Conservation (phyloP, 2,329 filamentous ascomycete genomes). For the Fusarium drepaniforme region DNA sequence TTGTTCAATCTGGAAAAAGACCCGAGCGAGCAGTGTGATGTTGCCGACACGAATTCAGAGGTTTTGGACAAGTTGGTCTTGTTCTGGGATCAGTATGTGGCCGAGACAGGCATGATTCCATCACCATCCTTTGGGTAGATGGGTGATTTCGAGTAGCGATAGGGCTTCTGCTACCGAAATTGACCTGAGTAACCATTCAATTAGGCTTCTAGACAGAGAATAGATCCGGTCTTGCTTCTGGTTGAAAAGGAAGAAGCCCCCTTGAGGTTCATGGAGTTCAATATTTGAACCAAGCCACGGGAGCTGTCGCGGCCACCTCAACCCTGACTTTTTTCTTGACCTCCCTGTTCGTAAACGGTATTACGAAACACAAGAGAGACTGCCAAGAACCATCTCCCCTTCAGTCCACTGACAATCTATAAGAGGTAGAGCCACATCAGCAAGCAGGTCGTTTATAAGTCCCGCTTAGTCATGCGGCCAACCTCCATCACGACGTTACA, state of each 20-base stretch:
- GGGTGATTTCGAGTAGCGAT: not conserved
- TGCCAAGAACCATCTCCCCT: not conserved
- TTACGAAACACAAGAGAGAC: not conserved
- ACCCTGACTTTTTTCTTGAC: no score
- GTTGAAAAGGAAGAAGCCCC: not conserved
- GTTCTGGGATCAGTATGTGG: not conserved
- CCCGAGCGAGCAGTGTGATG: slow-evolving; percentile 8
- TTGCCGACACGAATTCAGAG: not conserved
- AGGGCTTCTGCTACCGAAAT: not conserved
- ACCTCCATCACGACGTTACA: not conserved
- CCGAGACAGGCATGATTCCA: not conserved
- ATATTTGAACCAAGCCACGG: not conserved
- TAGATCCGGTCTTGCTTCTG: not conserved
- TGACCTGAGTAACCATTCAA: not conserved
- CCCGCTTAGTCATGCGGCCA: not conserved
- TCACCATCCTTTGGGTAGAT: not conserved
- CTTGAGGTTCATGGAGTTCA: not conserved
- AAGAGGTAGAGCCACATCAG: not conserved
- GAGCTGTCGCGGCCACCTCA: no score
- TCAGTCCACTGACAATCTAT: not conserved
- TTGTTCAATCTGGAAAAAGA: slow-evolving; percentile 19
- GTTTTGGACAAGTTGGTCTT: slow-evolving; percentile 4
- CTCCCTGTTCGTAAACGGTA: not conserved
- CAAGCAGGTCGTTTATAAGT: not conserved
- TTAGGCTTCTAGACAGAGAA: not conserved